Base-by-base conservation (phyloP, 768 basidiomycete species). In the Mycena epipterygia region DNA sequence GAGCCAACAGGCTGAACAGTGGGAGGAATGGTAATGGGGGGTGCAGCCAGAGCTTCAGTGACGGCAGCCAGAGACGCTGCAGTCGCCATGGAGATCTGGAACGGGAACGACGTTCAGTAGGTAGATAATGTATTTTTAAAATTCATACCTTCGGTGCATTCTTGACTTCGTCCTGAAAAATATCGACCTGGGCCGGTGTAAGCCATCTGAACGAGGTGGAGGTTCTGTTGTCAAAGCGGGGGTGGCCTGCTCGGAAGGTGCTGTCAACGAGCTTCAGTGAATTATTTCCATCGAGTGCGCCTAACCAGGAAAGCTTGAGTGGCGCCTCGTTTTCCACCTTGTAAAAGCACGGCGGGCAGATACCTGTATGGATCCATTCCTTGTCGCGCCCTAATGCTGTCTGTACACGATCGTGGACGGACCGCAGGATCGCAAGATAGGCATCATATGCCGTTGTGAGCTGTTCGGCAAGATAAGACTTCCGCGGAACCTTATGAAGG, bases 271-370 rank as follows among this genome's bases (percentile, higher is more conserved):
- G 52, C 27, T 56, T 53, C 35, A 66, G 41, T 3, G 63, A 64
- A 44, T 44, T 75, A 48, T 82, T 81, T 0, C 80, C 78, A 68
- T 82, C 81, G 57, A 80, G 73, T 0, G 76, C 64, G 2, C 70
- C 62, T 9, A 81, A 72, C 3, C 73, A 64, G 25, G 59, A 62
- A 41, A 73, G 76, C 23, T 70, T 58, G 12, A 80, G 57, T 0
- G 42, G 27, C 0, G 69, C 61, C 56, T 80, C 73, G 25, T 73
- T 65, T 6, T 73, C 12, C 1, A 74, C 27, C 27, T 70, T 66
- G 61, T 80, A 77, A 1, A 73, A 73, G 41, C 79, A 80, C 7
- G 73, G 64, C 1, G 73, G 64, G 51, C 76, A 76, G 23, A 62
- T 39, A 23, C 41, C 41, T 17, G 44, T 35, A 0, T 19, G 19